Conservation (phyloP, 164 flowering plant genomes). For the Warburgia ugandensis region DNA sequence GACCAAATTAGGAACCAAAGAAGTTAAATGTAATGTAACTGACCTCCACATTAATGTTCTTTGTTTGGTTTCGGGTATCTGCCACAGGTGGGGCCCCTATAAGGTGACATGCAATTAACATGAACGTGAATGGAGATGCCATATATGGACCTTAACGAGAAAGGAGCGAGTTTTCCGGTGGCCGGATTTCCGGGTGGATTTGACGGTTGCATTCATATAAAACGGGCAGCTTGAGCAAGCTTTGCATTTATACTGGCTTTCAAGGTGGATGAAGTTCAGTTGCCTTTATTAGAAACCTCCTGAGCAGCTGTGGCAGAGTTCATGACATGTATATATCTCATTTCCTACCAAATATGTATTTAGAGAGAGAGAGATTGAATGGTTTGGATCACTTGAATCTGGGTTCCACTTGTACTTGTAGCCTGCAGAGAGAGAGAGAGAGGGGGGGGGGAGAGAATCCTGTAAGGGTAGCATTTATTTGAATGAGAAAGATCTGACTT, state of each 20-base stretch:
- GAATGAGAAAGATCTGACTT: constrained; percentile 6
- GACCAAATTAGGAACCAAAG: no score
- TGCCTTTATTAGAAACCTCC: constrained; percentile 7
- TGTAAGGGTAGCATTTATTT: background rate
- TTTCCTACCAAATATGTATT: no score
- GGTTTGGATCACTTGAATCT: no score
- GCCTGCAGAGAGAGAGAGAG: background rate
- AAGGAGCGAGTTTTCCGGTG: background rate
- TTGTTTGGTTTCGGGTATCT: background rate
- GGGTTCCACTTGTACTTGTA: no score
- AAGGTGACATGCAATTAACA: constrained; percentile 1
- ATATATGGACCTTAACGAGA: constrained; percentile 6
- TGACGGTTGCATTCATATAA: background rate
- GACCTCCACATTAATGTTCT: background rate
- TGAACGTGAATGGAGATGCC: constrained; percentile 6
- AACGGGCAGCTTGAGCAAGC: background rate
- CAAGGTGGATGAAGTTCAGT: background rate
- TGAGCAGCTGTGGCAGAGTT: constrained; percentile 3
- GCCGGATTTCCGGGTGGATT: background rate
- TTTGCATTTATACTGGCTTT: background rate
- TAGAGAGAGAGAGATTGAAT: no score
- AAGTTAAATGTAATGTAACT: no score
- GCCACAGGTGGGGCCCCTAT: background rate
- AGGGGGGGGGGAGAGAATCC: background rate
- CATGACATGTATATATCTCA: background rate